Evolutionary conservation across 2,329 filamentous ascomycete species (phyloP), one percentile per base, ranked within the genome.

Genomic region (Bipolaris sorokiniana): DNA sequence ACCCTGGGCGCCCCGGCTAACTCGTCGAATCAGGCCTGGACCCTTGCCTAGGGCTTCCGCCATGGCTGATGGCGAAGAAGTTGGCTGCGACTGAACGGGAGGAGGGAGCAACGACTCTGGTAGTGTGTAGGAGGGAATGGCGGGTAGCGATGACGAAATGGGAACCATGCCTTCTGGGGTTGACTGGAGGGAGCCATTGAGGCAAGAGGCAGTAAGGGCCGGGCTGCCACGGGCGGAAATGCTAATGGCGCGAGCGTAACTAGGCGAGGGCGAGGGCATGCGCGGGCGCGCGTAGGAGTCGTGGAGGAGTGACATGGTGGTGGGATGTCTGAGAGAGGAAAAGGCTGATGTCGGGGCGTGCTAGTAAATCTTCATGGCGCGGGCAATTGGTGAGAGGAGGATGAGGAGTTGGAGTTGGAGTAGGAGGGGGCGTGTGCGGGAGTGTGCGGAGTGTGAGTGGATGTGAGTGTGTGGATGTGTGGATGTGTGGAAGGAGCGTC

Each of bases 1-100:
- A 76, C 86, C 88, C 45, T 86, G 87, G 5, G 92, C 91, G 60
- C 89, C 88, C 67, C 90, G 91, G 31, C 95, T 98, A 20, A 97
- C 81, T 61, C 93, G 86, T 61, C 95, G 88, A 65, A 98, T 96
- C 54, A 98, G 78, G 48, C 84, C 84, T 3, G 88, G 84, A 34
- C 84, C 85, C 68, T 87, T 86, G 70, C 81, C 83, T 22, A 81
- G 78, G 50, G 83, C 83, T 59, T 90, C 87, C 46, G 84, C 85
- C 69, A 91, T 84, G 5, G 89, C 88, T 65, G 81, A 86, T 23
- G 79, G 75, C 0, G 74, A 74, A 37, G 77, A 74, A 16, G 74
- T 76, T n/a, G 76, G 68, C 31, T 74, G 74, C 11, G 78, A 67
- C 40, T 52, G 42, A 22, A 65, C 59, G 33, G 59, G 51, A 5